Evolutionary conservation across 176 grass and related monocot genomes (phyloP), one percentile per base, ranked within the genome.

Genomic region (Ensete ventricosum): DNA sequence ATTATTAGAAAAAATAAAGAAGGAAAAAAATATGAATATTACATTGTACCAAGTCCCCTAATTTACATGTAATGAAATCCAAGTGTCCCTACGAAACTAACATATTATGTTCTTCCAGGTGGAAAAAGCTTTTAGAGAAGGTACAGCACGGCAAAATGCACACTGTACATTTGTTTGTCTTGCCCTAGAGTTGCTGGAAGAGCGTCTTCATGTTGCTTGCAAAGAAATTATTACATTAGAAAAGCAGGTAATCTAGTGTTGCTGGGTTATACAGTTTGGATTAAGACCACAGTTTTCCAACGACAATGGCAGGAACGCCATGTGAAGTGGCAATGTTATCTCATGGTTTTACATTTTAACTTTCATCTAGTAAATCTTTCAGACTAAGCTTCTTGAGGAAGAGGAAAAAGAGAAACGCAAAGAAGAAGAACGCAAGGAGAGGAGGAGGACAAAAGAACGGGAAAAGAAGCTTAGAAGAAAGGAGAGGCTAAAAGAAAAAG

Each of bases 41-140:
- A 43, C 16, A 69, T 2, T 48, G 14, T 50, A 69, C 8, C 14
- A 4, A n/a, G 16, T 50, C 2, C 12, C 29, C 8, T 19, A 69
- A 69, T 8, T 69, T n/a, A 10, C 67, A 50, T 9, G 29, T 29
- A 69, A 17, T 8, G 12, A 50, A n/a, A 69, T 62, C 14, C 27
- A 71, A 75, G 51, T 12, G 34, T 76, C 69, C 27, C 58, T 50
- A 55, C 52, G 54, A 59, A 74, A 74, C 23, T 84, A 66, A 92
- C 20, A 66, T 58, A 60, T 17, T 19, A 26, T 75, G 1, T 82
- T 9, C 64, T 83, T 77, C 75, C 78, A 96, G 93, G 85, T 92
- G 76, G 93, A 96, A 76, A 96, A 96, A 66, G 93, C 93, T 67
- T 96, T 96, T 74, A 92, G 93, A 84, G 91, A 99, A 91, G 95